phyloP scores from a whole-genome alignment of 306 rosid species.

The Vigna reflexopilosa region DNA sequence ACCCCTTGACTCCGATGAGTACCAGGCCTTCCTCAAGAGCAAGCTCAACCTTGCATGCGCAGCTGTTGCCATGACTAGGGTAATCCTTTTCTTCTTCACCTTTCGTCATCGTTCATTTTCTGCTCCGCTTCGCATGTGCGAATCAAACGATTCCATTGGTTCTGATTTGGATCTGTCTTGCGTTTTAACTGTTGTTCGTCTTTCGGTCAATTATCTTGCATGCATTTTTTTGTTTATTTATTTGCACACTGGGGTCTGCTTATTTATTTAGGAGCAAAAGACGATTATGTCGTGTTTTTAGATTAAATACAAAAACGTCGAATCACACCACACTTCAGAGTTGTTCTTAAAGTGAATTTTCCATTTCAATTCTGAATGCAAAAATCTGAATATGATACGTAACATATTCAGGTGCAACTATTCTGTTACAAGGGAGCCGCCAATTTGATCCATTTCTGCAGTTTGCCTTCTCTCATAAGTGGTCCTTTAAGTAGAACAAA shows the following conservation, averaged over 20 bases:
- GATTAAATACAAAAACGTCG: background rate
- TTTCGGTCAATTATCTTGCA: background rate
- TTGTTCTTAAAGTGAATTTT: slow-evolving; percentile 2
- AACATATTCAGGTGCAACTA: background rate
- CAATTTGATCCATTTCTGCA: background rate
- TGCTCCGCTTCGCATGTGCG: background rate
- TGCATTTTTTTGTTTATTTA: background rate
- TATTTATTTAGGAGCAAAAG: slow-evolving; percentile 20
- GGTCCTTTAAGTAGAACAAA: background rate
- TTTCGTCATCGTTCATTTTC: background rate
- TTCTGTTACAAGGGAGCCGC: background rate
- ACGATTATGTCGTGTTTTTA: background rate
- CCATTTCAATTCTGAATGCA: slow-evolving; percentile 23
- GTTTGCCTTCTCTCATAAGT: background rate
- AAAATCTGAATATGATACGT: background rate
- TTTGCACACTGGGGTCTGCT: background rate
- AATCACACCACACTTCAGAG: slow-evolving; percentile 4
- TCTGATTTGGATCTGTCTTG: slow-evolving; percentile 19
- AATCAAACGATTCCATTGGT: background rate
- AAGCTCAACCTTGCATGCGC: slow-evolving; percentile 91
- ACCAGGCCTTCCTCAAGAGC: slow-evolving; percentile 86
- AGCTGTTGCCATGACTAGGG: slow-evolving; percentile 88
- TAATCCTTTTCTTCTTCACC: slow-evolving; percentile 31
- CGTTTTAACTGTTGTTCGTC: background rate
- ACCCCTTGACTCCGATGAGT: slow-evolving; percentile 68